Evolutionary conservation across 345 rosid genomes (phyloP), one percentile per base, ranked within the genome.

Genomic region (Erysimum cheiranthoides): DNA sequence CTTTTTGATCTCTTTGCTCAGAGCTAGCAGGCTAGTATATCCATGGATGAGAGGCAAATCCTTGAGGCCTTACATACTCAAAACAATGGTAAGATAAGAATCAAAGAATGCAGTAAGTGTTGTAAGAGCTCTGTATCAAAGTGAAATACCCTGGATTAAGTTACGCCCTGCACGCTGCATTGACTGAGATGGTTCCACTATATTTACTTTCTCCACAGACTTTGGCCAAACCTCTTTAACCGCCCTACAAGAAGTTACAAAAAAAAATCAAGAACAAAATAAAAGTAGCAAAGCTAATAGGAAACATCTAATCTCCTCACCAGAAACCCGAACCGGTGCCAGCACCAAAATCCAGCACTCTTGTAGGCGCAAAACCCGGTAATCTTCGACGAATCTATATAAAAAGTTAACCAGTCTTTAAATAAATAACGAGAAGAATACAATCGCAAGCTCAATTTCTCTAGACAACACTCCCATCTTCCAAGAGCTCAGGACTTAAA

Each of bases 281-380:
- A 9, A 34, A 25, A 10, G 12, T 0, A 51, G 2, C 3, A 53
- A 11, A 70, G 3, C 0, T 1, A 27, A 34, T 8, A 21, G 11
- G 36, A 70, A 71, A 18, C 60, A 56, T 38, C 42, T 2, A 4
- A 50, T 50, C 35, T 40, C 43, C 87, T 82, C 77, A 92, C 99
- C 97, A 92, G 80, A 92, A 92, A 59, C 97, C 98, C 5, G 97
- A 95, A 70, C 99, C 98, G 5, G 98, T 89, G 27, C 97, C 98
- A 0, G 98, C 98, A 28, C 99, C 98, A 80, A 95, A 92, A 85
- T 95, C 98, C 60, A 92, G 71, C 21, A 92, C 93, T 67, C 75
- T 89, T 4, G 82, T 72, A 3, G 99, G 99, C 28, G 71, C 54
- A 80, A 95, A 92, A 73, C 52, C 90, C 0, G 97, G 98, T 32